Base-by-base conservation (phyloP, 352 stramenopile species). In the Pythium monospermum region DNA sequence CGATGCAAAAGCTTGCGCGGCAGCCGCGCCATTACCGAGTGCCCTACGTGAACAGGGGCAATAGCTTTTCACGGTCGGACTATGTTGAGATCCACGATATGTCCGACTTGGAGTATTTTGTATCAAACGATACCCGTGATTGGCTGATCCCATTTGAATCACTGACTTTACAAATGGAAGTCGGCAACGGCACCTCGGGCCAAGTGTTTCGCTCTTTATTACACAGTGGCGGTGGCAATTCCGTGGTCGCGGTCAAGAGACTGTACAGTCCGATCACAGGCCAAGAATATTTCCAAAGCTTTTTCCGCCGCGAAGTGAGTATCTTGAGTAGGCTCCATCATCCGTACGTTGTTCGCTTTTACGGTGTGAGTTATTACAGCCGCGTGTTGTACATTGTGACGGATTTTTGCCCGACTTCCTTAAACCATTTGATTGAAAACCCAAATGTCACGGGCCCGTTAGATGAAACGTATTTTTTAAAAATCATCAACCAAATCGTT, bases 91-190 rank as follows among this genome's bases (percentile, higher is more conserved):
- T 94, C 53, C 85, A 80, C 31, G 78, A 86, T 52, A 84, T 94
- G 80, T 73, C 78, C 28, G 83, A 94, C 50, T 62, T 94, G 32
- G 83, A 94, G 63, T 90, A 87, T 46, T 94, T 94, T 35, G 83
- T 95, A 8, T 91, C 80, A 26, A 91, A 89, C 50, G 83, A 92
- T 57, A 87, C 73, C 16, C 71, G 79, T 40, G 85, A 96, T 55
- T 96, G 85, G 85, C 70, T 96, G n/a, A 94, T 96, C 32, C 82
- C 80, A 38, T 94, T 94, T 35, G 77, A 95, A 57, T 84, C 86
- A 37, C 68, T 96, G 11, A 90, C 82, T n/a, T 51, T 96, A 16
- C 84, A 92, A 59, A 71, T 63, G 36, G 83, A 94, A 53, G 77
- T 96, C 7, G 85, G 85, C 37, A 94, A 92, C 46, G 85, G 85